These are phyloP conservation scores for Salix suchowensis DNA, from an alignment of 345 rosid genomes.

Conservation along the genomic window DNA sequence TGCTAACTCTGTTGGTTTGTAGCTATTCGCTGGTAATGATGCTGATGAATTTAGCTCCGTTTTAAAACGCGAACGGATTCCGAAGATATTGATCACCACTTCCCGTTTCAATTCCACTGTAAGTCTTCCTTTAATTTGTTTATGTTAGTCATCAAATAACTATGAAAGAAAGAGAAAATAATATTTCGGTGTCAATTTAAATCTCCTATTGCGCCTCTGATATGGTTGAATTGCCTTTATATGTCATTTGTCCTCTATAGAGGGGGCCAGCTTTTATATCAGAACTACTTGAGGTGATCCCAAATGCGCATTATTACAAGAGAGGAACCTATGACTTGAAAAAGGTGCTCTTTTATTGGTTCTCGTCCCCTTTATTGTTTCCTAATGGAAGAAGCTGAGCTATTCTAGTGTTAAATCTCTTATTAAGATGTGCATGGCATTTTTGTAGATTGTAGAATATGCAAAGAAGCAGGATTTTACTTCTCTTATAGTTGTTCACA, in stretches of 20 bases:
- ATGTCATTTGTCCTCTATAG: slow-evolving; percentile 32
- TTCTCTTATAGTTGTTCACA: slow-evolving; percentile 75
- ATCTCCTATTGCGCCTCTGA: neutral
- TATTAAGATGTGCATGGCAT: neutral
- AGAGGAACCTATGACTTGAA: slow-evolving; percentile 93
- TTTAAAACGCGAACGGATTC: slow-evolving; percentile 47
- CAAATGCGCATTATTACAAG: slow-evolving; percentile 69
- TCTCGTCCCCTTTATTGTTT: neutral
- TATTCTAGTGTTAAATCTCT: neutral
- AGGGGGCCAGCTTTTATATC: slow-evolving; percentile 83
- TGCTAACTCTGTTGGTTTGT: slow-evolving; percentile 7
- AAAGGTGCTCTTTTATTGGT: slow-evolving; percentile 43
- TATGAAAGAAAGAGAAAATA: neutral
- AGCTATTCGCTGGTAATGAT: slow-evolving; percentile 84
- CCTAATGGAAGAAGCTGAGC: neutral
- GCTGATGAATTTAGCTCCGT: slow-evolving; percentile 79
- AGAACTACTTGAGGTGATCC: slow-evolving; percentile 71
- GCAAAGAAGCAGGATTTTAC: slow-evolving; percentile 77
- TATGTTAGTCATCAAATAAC: neutral
- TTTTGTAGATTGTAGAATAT: slow-evolving; percentile 71
- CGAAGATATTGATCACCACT: slow-evolving; percentile 85
- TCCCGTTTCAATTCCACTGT: slow-evolving; percentile 86
- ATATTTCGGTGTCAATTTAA: neutral
- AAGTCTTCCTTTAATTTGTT: slow-evolving; percentile 27
- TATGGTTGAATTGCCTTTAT: slow-evolving; percentile 1